These are phyloP conservation scores for Coniochaeta sp. DNA, from an alignment of 2,329 filamentous ascomycete species.

Conservation along the genomic window DNA sequence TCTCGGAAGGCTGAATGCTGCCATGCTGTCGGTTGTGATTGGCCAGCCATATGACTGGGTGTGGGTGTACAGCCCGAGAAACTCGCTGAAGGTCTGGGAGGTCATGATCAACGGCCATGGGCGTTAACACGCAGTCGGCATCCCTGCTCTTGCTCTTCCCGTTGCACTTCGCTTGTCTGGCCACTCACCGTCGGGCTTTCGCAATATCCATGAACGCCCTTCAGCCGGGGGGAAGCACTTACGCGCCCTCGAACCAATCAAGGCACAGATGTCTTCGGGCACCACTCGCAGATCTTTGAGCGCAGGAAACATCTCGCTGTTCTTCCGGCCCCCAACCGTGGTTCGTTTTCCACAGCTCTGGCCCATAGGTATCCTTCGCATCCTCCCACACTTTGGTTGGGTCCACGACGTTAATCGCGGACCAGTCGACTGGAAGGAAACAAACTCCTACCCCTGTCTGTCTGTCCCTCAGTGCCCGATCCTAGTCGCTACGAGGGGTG, in stretches of 20 bases:
- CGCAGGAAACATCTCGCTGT: not conserved
- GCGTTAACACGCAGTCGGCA: not conserved
- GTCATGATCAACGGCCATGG: not conserved
- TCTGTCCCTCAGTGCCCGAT: not conserved
- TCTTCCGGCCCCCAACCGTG: not conserved
- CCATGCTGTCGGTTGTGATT: not conserved
- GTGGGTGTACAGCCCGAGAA: conserved; percentile 1
- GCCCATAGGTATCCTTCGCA: not conserved
- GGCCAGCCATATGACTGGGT: not conserved
- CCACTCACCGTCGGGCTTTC: not conserved
- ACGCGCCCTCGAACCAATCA: not conserved
- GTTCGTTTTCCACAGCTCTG: not conserved
- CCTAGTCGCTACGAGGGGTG: not conserved
- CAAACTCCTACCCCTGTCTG: not conserved
- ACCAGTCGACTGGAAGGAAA: not conserved
- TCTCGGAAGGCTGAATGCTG: conserved; percentile 2
- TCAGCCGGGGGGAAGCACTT: not conserved
- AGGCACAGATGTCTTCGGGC: not conserved
- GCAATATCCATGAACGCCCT: not conserved
- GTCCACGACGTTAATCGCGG: not conserved
- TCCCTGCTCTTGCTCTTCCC: not conserved
- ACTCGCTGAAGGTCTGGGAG: not conserved
- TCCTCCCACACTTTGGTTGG: not conserved
- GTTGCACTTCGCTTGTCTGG: not conserved
- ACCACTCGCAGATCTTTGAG: not conserved